Conservation (phyloP, 805 yeast species). For the Candida multigemmis region DNA sequence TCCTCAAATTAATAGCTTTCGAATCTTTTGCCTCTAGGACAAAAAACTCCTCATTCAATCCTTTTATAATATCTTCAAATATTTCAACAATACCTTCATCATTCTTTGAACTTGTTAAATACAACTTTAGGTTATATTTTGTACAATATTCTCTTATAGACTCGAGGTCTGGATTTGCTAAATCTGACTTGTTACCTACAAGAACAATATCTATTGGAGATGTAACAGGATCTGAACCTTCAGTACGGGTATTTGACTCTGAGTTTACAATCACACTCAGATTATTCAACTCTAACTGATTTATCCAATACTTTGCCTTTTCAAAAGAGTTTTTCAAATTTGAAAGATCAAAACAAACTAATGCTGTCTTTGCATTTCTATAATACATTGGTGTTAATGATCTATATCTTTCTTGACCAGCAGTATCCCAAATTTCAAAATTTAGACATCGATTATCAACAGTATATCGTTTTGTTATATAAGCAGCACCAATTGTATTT, state of each 20-base stretch:
- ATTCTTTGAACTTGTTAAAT: conserved; percentile 59
- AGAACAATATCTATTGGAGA: conserved; percentile 34
- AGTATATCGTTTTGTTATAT: conserved; percentile 62
- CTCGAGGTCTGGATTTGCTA: conserved; percentile 18
- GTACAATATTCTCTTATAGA: conserved; percentile 7
- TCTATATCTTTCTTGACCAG: conserved; percentile 76
- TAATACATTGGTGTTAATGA: conserved; percentile 80
- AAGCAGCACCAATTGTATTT: conserved; percentile 98
- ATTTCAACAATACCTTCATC: conserved; percentile 48
- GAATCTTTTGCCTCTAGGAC: conserved; percentile 6
- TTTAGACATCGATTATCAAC: conserved; percentile 34
- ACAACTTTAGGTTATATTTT: conserved; percentile 10
- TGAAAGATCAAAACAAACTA: conserved; percentile 80
- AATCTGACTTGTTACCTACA: conserved; percentile 81
- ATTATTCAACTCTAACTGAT: conserved; percentile 44
- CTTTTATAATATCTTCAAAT: conserved; percentile 21
- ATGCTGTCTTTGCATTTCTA: conserved; percentile 60
- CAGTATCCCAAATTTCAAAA: conserved; percentile 82
- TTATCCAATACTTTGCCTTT: conserved; percentile 85
- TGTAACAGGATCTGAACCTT: too few species aligned
- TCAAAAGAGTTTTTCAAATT: conserved; percentile 37
- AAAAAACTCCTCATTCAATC: conserved; percentile 21
- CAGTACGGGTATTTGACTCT: too few species aligned
- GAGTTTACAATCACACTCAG: conserved; percentile 9
- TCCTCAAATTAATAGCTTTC: neutral